Conservation (phyloP, 257 asterid species). For the Gentiana dahurica region DNA sequence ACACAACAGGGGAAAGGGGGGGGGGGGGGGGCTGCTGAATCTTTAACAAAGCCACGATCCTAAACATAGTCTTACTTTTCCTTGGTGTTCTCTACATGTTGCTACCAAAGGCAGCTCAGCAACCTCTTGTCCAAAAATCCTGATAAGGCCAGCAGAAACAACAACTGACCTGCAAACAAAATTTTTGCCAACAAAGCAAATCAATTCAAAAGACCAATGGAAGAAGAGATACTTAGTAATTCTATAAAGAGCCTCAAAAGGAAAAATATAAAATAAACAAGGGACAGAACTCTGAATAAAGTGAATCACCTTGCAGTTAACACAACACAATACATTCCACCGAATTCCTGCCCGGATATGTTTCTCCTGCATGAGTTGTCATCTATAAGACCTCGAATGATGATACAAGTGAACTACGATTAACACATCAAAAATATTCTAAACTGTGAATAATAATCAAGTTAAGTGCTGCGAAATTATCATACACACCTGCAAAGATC, state of each 20-base stretch:
- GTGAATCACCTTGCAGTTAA: slow-evolving; percentile 66
- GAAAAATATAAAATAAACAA: background rate
- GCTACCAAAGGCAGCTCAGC: slow-evolving; percentile 99
- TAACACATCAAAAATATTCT: too few relatives aligned
- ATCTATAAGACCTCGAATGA: background rate
- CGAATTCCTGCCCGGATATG: slow-evolving; percentile 97
- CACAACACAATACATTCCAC: slow-evolving; percentile 95
- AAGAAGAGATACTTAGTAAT: background rate
- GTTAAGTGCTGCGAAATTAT: too few relatives aligned
- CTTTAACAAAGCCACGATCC: background rate
- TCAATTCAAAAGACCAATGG: background rate
- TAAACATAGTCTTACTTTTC: slow-evolving; percentile 51
- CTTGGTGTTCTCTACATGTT: slow-evolving; percentile 74
- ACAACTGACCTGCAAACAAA: slow-evolving; percentile 62
- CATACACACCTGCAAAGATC: too few relatives aligned
- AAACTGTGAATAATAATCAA: too few relatives aligned
- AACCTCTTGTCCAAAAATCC: slow-evolving; percentile 82
- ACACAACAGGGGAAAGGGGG: background rate
- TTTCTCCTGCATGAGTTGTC: slow-evolving; percentile 60
- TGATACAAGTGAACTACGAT: too few relatives aligned
- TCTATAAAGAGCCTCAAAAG: background rate
- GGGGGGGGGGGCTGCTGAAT: background rate
- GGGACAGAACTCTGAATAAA: slow-evolving; percentile 2
- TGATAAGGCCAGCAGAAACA: slow-evolving; percentile 91
- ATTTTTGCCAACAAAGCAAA: background rate